Conservation (phyloP, 2,329 filamentous ascomycete genomes). For the Monosporascus sp. region DNA sequence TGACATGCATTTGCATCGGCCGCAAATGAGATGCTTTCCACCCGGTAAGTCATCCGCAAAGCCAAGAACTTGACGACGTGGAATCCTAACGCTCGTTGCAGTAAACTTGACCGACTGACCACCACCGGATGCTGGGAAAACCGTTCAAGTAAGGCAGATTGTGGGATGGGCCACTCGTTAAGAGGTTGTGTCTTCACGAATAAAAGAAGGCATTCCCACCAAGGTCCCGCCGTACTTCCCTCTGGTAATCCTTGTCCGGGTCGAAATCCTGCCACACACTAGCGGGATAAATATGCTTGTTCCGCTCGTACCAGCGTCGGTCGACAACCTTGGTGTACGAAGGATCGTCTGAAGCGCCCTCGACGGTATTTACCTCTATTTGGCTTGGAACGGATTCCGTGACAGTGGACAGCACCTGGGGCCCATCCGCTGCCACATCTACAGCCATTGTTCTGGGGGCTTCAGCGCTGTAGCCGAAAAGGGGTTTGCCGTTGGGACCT, state of each 20-base stretch:
- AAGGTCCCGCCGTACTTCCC: constrained; percentile 71
- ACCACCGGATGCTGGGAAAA: no score
- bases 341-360: constrained; percentile 75
- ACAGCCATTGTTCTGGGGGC: constrained; percentile 27
- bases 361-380: constrained; percentile 52
- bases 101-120: no score
- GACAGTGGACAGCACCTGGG: constrained; percentile 32
- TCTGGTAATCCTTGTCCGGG: constrained; percentile 77
- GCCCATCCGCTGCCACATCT: constrained; percentile 8
- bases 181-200: constrained; percentile 34
- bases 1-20: constrained; percentile 31
- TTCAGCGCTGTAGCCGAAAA: constrained; percentile 71
- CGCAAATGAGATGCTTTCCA: constrained; percentile 1
- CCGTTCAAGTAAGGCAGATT: no score
- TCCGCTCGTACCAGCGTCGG: constrained; percentile 91
- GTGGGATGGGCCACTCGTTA: not conserved
- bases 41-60: not conserved
- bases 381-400: constrained; percentile 32
- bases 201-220: constrained; percentile 95
- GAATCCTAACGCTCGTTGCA: no score
- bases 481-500: constrained; percentile 62
- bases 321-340: constrained; percentile 89
- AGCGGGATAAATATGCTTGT: constrained; percentile 97
- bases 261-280: constrained; percentile 96
- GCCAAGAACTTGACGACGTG: not conserved